Conservation (phyloP, 352 stramenopile species). For the Pythium aristosporum region DNA sequence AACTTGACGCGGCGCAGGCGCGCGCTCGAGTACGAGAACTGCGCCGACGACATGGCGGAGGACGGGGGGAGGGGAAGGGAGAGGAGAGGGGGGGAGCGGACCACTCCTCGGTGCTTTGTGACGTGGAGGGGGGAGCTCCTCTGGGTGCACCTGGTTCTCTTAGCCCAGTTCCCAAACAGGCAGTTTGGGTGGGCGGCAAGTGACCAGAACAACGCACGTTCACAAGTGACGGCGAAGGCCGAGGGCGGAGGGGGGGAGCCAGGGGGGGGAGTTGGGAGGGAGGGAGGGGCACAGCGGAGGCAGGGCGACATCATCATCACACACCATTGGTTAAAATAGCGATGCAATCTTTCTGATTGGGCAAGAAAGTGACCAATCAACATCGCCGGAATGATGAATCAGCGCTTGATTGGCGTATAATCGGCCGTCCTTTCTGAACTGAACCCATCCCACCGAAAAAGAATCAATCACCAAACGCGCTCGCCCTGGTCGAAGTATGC, state of each 20-base stretch:
- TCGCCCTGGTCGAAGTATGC: conserved; percentile 21
- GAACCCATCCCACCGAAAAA: conserved; percentile 7
- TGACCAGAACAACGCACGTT: conserved; percentile 70
- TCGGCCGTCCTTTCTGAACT: not conserved
- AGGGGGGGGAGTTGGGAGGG: conserved; percentile 22
- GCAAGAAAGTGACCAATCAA: not conserved
- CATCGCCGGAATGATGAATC: not conserved
- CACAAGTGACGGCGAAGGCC: conserved; percentile 45
- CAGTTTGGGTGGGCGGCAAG: conserved; percentile 20
- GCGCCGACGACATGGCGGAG: conserved; percentile 64
- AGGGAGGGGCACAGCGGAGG: not conserved
- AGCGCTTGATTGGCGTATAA: conserved; percentile 10
- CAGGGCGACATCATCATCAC: not conserved
- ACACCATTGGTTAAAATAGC: not conserved
- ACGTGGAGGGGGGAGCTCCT: not conserved
- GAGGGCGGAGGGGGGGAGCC: conserved; percentile 4
- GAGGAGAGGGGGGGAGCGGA: not conserved
- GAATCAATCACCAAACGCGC: not conserved
- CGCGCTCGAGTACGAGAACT: conserved; percentile 96
- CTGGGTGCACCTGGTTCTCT: conserved; percentile 5
- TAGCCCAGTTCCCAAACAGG: conserved; percentile 6
- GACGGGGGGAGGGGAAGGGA: not conserved
- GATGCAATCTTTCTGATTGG: not conserved
- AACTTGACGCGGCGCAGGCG: conserved; percentile 95
- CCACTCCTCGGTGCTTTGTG: not conserved